Base-by-base conservation (phyloP, 352 stramenopile species). In the Pythium apleroticum region DNA sequence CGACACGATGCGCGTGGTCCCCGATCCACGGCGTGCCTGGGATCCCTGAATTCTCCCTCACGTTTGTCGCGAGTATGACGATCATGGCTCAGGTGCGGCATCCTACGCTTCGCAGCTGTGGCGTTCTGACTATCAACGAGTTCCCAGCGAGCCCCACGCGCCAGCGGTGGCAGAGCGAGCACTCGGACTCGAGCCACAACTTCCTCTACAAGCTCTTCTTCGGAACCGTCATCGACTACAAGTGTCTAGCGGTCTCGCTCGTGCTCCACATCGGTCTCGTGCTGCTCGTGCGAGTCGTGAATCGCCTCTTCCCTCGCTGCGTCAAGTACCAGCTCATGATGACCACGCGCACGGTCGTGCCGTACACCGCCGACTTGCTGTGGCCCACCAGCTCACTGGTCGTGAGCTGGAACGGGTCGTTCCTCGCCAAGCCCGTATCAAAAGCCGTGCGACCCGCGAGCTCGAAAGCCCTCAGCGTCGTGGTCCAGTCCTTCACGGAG, bases 31-130 rank as follows among this genome's bases (percentile, higher is more conserved):
- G 57, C 24, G 22, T 52, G 14, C 57, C 46, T n/a, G 57, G 57
- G 0, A 41, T 64, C n/a, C 57, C 46, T 11, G 74, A 79, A 22
- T 76, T 81, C 22, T 65, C 72, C 12, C 33, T 84, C 17, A 77
- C 63, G 25, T 61, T 65, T 1, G 66, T 84, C 4, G 72, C 68
- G 22, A 69, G 61, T 37, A 33, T 74, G 22, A 80, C 63, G 0
- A 66, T 80, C 33, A 41, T 69, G 0, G 68, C 71, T 0, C 72
- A 81, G 41, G 31, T 63, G 0, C 57, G 33, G 1, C 27, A 50
- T 50, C 43, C 43, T 19, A 41, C 35, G 11, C 35, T 41, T 41
- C 35, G 35, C 7, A 41, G 35, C 35, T n/a, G 35, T 41, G 35
- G 35, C 2, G 35, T 41, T 41, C 35, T 41, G 4, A 17, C 11